Evolutionary conservation across 139 green algal species (phyloP).

Genomic region (Chlorella sp.): DNA sequence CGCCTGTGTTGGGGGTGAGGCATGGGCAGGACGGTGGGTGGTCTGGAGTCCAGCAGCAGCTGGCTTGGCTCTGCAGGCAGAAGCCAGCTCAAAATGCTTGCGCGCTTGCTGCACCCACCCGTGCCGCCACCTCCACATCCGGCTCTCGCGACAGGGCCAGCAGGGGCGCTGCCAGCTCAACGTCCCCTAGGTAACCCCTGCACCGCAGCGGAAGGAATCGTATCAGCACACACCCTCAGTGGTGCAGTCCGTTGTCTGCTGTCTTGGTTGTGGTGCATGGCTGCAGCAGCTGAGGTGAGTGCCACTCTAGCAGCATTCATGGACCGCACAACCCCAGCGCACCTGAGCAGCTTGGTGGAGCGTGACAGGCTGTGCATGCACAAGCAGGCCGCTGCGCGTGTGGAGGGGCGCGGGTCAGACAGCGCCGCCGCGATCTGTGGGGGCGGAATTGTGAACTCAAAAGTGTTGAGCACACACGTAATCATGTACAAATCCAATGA

Average conservation of each 20-base stretch:
- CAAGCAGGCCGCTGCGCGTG: conserved; percentile 69
- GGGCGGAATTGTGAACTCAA: neutral
- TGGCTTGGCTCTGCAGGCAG: too few relatives aligned
- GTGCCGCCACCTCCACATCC: conserved; percentile 66
- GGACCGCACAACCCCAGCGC: neutral
- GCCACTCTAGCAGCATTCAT: too few relatives aligned
- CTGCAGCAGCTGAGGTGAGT: too few relatives aligned
- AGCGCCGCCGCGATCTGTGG: conserved; percentile 45
- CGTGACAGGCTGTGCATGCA: conserved; percentile 80
- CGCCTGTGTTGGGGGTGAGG: conserved; percentile 32
- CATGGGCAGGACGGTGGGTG: too few relatives aligned
- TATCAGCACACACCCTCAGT: too few relatives aligned
- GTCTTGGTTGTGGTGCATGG: too few relatives aligned
- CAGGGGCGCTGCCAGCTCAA: conserved; percentile 67
- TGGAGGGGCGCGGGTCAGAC: conserved; percentile 37
- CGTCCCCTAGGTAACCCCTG: conserved; percentile 44
- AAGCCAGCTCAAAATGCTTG: too few relatives aligned
- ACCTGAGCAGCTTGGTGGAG: conserved; percentile 61
- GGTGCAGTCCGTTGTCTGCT: too few relatives aligned
- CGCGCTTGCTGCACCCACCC: too few relatives aligned
- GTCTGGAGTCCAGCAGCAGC: too few relatives aligned
- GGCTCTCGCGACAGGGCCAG: conserved; percentile 62
- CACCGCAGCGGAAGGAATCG: neutral
- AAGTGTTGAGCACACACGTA: too few relatives aligned
- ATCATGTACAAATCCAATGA: too few relatives aligned